phyloP scores from a whole-genome alignment of 768 basidiomycete species.

The Amanita exitialis region DNA sequence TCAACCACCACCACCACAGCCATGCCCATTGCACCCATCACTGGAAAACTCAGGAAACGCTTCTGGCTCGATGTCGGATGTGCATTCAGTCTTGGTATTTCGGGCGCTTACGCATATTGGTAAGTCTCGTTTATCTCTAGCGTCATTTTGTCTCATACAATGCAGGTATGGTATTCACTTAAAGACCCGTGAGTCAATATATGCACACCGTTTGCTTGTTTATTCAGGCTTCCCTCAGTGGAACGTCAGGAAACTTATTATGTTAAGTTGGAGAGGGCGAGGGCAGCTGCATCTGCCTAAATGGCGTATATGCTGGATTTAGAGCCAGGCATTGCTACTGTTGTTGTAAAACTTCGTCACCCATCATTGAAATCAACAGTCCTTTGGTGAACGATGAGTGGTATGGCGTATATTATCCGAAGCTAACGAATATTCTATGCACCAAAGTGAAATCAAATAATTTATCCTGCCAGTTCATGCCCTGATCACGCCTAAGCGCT shows the following conservation, averaged over 20 bases:
- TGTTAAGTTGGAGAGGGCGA: slow-evolving; percentile 69
- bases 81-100: slow-evolving; percentile 67
- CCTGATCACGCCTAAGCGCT: slow-evolving; percentile 41
- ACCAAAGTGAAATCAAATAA: slow-evolving; percentile 12
- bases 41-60: slow-evolving; percentile 87
- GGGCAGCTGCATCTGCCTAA: slow-evolving; percentile 19
- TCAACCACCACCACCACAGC: slow-evolving; percentile 14
- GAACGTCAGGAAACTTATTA: slow-evolving; percentile 81
- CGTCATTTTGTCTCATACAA: slow-evolving; percentile 13
- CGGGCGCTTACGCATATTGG: slow-evolving; percentile 78
- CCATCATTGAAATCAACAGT: not conserved
- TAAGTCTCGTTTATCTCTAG: slow-evolving; percentile 27
- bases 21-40: slow-evolving; percentile 88
- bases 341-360: slow-evolving; percentile 1
- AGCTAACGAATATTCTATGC: slow-evolving; percentile 8
- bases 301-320: slow-evolving; percentile 11
- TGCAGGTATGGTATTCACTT: slow-evolving; percentile 79
- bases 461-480: slow-evolving; percentile 10
- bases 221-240: slow-evolving; percentile 34
- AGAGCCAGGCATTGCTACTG: slow-evolving; percentile 9
- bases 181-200: slow-evolving; percentile 51
- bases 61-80: slow-evolving; percentile 79
- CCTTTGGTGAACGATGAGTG: slow-evolving; percentile 1
- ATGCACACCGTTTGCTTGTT: slow-evolving; percentile 1
- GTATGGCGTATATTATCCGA: slow-evolving; percentile 3